These are phyloP conservation scores for Phaeomoniella chlamydospora DNA, from an alignment of 2,329 filamentous ascomycete genomes.

Conservation along the genomic window DNA sequence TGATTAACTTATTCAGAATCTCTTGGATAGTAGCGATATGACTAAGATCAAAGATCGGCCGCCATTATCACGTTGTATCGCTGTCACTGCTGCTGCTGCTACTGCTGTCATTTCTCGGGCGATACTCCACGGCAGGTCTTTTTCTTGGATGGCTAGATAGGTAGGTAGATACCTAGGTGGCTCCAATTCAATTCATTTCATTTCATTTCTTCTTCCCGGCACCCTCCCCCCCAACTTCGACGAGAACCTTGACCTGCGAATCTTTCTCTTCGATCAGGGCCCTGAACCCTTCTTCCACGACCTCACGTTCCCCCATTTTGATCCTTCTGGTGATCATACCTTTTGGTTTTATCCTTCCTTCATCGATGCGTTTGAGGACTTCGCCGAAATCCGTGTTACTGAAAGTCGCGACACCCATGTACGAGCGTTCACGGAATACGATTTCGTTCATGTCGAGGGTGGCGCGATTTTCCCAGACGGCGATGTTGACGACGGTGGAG, in stretches of 20 bases:
- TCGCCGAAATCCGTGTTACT: slow-evolving; percentile 35
- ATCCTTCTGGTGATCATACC: slow-evolving; percentile 16
- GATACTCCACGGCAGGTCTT: neutral
- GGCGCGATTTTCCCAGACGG: slow-evolving; percentile 40
- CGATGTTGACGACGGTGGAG: slow-evolving; percentile 40
- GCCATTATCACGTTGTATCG: neutral
- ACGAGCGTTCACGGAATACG: slow-evolving; percentile 37
- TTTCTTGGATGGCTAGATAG: neutral
- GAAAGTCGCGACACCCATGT: slow-evolving; percentile 38
- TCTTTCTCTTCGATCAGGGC: slow-evolving; percentile 17
- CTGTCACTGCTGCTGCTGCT: neutral
- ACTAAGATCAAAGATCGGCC: neutral
- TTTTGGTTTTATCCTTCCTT: slow-evolving; percentile 12
- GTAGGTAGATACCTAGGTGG: neutral
- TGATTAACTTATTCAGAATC: neutral
- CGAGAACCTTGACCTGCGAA: slow-evolving; percentile 20
- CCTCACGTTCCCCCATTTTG: slow-evolving; percentile 10
- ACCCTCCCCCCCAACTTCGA: slow-evolving; percentile 4
- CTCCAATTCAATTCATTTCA: neutral
- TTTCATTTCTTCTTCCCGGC: neutral
- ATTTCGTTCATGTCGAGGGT: slow-evolving; percentile 34
- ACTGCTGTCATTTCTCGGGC: too few relatives aligned
- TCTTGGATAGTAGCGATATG: neutral
- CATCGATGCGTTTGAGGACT: slow-evolving; percentile 26
- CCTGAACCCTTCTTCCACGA: slow-evolving; percentile 16